Evolutionary conservation across 1,139 yeast genomes (phyloP).

Genomic region (Ogataea hybrid): DNA sequence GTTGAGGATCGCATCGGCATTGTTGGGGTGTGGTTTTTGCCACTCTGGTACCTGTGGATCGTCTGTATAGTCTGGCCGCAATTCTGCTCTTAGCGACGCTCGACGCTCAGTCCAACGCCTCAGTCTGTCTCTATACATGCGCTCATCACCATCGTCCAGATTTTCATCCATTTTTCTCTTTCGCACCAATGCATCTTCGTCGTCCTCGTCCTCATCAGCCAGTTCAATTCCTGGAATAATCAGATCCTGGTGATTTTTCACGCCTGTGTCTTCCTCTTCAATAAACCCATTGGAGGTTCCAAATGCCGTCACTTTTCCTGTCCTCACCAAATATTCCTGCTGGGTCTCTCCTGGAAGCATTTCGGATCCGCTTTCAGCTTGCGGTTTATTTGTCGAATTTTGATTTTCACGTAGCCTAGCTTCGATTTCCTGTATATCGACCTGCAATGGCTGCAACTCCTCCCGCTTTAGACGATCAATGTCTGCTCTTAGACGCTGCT

Average conservation of each 20-base stretch:
- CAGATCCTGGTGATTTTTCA: slow-evolving; percentile 38
- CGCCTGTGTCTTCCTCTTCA: slow-evolving; percentile 25
- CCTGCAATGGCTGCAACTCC: slow-evolving; percentile 51
- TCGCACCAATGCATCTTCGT: slow-evolving; percentile 18
- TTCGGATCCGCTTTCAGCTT: slow-evolving; percentile 11
- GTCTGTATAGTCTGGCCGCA: slow-evolving; percentile 31
- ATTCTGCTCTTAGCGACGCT: slow-evolving; percentile 31
- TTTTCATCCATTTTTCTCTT: slow-evolving; percentile 28
- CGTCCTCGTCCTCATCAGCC: slow-evolving; percentile 18
- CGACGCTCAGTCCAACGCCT: slow-evolving; percentile 56
- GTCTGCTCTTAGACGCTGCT: slow-evolving; percentile 54
- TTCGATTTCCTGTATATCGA: slow-evolving; percentile 67
- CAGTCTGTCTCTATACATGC: slow-evolving; percentile 56
- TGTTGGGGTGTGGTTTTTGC: slow-evolving; percentile 72
- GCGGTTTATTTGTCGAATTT: slow-evolving; percentile 1
- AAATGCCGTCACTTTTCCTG: slow-evolving; percentile 94
- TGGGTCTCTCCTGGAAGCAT: slow-evolving; percentile 68
- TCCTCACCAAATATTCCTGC: slow-evolving; percentile 76
- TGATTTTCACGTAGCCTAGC: slow-evolving; percentile 40
- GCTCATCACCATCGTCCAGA: slow-evolving; percentile 80
- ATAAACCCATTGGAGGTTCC: slow-evolving; percentile 64
- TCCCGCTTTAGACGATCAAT: slow-evolving; percentile 48
- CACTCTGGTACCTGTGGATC: slow-evolving; percentile 49
- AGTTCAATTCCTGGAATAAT: slow-evolving; percentile 41
- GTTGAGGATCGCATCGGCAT: slow-evolving; percentile 72